Conservation (phyloP, 371 early-diverging fungal genomes). For the Lichtheimia ramosa region DNA sequence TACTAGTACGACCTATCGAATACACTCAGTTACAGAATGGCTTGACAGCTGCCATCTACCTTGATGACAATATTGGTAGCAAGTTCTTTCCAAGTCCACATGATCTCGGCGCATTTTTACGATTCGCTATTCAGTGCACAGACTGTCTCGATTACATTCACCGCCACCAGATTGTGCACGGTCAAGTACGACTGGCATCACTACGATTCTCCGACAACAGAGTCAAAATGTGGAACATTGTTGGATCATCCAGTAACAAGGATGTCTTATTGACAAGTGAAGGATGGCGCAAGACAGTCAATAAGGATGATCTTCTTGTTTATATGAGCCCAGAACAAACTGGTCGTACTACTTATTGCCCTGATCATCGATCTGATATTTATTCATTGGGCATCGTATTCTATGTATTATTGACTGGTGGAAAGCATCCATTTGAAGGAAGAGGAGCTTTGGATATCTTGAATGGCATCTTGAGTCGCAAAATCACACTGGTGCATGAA, state of each 20-base stretch:
- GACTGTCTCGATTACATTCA: constrained; percentile 47
- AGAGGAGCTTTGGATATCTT: constrained; percentile 51
- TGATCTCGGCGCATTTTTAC: constrained; percentile 44
- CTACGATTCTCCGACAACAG: constrained; percentile 36
- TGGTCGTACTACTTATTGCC: constrained; percentile 55
- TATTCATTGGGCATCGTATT: constrained; percentile 57
- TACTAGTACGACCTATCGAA: constrained; percentile 37
- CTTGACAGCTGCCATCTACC: constrained; percentile 34
- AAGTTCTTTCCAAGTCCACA: constrained; percentile 7
- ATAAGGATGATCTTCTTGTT: constrained; percentile 33
- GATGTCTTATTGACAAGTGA: constrained; percentile 42
- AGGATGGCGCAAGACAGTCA: constrained; percentile 43
- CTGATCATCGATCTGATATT: constrained; percentile 59
- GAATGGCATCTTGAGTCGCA: constrained; percentile 51
- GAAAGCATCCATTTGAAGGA: constrained; percentile 52
- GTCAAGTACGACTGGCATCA: constrained; percentile 37
- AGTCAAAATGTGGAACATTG: constrained; percentile 45
- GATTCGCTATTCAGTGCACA: constrained; percentile 45
- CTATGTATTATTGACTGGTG: constrained; percentile 45
- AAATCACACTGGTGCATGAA: constrained; percentile 42
- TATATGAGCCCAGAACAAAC: constrained; percentile 57
- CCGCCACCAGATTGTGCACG: constrained; percentile 40
- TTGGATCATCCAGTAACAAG: constrained; percentile 25
- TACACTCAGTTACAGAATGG: constrained; percentile 36
- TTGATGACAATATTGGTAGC: constrained; percentile 30